Evolutionary conservation across 2,329 filamentous ascomycete species (phyloP).

Genomic region (Hypoxylon sp.): DNA sequence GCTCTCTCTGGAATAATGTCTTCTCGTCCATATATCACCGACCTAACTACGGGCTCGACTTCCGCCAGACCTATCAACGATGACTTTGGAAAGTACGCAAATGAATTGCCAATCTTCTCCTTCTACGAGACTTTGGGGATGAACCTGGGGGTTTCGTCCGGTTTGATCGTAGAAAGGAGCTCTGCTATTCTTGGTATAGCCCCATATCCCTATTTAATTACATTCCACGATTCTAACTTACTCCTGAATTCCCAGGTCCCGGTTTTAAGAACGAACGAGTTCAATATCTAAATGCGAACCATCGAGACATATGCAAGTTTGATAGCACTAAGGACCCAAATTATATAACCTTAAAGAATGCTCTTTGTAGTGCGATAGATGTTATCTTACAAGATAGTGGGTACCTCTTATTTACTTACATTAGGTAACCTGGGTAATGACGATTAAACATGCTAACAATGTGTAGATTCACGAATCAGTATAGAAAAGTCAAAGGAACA

Average conservation of each 20-base stretch:
- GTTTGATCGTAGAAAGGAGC: constrained; percentile 53
- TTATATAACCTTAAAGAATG: constrained; percentile 50
- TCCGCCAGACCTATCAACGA: constrained; percentile 54
- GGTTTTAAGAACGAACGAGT: constrained; percentile 48
- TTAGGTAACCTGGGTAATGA: neutral
- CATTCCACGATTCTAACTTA: neutral
- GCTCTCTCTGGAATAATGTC: constrained; percentile 37
- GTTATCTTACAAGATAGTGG: constrained; percentile 43
- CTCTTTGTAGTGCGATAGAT: constrained; percentile 40
- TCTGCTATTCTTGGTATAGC: constrained; percentile 54
- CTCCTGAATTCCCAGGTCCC: constrained; percentile 8
- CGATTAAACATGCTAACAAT: neutral
- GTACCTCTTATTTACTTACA: neutral
- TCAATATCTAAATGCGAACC: constrained; percentile 51
- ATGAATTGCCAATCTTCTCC: constrained; percentile 52
- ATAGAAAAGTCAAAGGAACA: constrained; percentile 2
- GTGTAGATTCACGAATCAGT: neutral
- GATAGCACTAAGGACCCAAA: constrained; percentile 49
- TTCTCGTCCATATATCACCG: constrained; percentile 47
- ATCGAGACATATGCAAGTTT: constrained; percentile 55
- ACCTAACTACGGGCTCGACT: constrained; percentile 47
- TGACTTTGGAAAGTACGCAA: constrained; percentile 50
- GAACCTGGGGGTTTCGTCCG: constrained; percentile 36
- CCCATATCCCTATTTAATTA: neutral
- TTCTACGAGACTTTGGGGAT: constrained; percentile 56